Evolutionary conservation across 148 eudicot species (phyloP).

Genomic region (Rheum nobile): DNA sequence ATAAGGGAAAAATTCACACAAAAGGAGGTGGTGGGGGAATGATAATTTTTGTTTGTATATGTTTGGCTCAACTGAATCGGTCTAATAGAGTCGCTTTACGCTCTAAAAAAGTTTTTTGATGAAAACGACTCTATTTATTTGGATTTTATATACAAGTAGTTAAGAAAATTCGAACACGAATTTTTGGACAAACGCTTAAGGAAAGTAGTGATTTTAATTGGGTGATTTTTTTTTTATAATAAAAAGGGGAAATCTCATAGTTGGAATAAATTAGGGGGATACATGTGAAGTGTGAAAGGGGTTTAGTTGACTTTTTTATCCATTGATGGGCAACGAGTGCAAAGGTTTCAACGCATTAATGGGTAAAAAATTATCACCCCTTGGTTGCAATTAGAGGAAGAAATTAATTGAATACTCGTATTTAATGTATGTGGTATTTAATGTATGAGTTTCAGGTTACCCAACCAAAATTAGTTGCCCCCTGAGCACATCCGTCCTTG

Average conservation of each 20-base stretch:
- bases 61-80: no score
- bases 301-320: not conserved
- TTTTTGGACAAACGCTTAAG: no score
- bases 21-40: not conserved
- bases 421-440: no score
- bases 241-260: not conserved
- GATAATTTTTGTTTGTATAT: not conserved
- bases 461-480: no score
- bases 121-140: no score
- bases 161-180: no score
- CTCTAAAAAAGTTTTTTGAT: no score
- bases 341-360: constrained; percentile 4
- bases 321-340: not conserved
- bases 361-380: not conserved
- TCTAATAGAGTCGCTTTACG: no score
- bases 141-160: no score
- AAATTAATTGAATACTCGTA: not conserved
- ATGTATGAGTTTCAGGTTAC: no score
- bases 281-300: constrained; percentile 7
- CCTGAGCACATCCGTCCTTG: no score
- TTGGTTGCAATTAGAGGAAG: not conserved
- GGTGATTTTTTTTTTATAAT: not conserved
- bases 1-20: not conserved
- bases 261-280: not conserved
- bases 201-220: no score